Percentiles rank a stretch among this genome's conserved stretches.
Evolutionary conservation across 805 yeast species (phyloP).

Genomic region (Blastobotrys muscicola): DNA sequence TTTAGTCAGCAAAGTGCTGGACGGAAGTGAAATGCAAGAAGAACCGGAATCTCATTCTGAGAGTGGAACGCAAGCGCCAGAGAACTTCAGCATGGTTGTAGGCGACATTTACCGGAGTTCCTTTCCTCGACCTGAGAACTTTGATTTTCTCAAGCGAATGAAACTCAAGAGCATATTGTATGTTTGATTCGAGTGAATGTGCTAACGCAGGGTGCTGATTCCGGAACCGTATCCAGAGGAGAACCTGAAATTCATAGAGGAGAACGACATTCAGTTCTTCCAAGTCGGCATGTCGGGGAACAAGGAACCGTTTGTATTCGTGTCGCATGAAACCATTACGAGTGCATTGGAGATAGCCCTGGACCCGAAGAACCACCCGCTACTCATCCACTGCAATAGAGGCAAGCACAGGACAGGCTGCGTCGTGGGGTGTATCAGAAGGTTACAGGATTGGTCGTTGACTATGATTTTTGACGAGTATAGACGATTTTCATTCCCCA

Average conservation of each 20-base stretch:
- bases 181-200: not conserved
- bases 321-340: constrained; percentile 57
- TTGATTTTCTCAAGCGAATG: constrained; percentile 53
- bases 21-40: not conserved
- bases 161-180: constrained; percentile 57
- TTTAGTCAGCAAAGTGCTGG: too few relatives aligned
- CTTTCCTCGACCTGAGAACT: constrained; percentile 81
- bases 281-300: constrained; percentile 94
- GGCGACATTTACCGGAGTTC: constrained; percentile 75
- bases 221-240: constrained; percentile 88
- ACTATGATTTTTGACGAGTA: constrained; percentile 95
- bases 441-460: constrained; percentile 85
- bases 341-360: constrained; percentile 73
- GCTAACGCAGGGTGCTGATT: constrained; percentile 44
- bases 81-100: constrained; percentile 81
- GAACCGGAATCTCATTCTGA: not conserved
- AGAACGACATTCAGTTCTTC: constrained; percentile 56
- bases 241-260: constrained; percentile 52
- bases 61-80: constrained; percentile 47
- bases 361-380: constrained; percentile 83
- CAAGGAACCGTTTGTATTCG: constrained; percentile 33
- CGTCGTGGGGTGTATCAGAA: constrained; percentile 81
- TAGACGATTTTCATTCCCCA: constrained; percentile 88
- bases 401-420: constrained; percentile 98
- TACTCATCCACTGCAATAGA: constrained; percentile 87